Base-by-base conservation (phyloP, 116 monocot genomes). In the Cymodocea nodosa region DNA sequence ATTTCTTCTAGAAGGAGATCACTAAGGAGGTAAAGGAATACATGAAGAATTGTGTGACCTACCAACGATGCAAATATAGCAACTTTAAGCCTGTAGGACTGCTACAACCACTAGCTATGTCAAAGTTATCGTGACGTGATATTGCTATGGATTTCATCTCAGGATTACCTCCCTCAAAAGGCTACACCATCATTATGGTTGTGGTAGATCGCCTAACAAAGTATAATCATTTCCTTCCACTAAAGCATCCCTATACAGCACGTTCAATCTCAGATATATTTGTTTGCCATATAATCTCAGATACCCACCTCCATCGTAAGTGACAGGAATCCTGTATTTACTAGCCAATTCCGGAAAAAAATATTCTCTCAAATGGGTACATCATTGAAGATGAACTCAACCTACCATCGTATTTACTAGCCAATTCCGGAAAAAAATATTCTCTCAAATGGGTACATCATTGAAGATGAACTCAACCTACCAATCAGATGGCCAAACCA, bases 121-220 rank as follows among this genome's bases (percentile, higher is more conserved):
- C 56, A 7, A 10, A 67, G 0, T 4, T 49, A n/a, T 30, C 51
- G 12, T 67, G 66, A 66, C 24, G 56, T 2, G 50, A 66, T 49
- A 60, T 74, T 13, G 66, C 57, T 30, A 58, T 74, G 55, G 66
- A 74, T 19, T 74, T 74, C 35, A 67, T 74, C 0, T 50, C 59
- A 24, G 56, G 58, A 4, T 20, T 74, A 0, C 58, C 73, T 6
- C 0, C 15, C 0, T 66, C 57, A 1, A 15, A 74, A 13, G 23
- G 50, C 0, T 16, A n/a, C 4, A 17, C 23, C 4, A 13, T 25
- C 6, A 68, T 67, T 10, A 11, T 59, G 1, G 67, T 60, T 2
- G 52, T 61, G 0, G 25, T 74, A 0, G 67, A 60, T 34, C 15
- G 50, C 17, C 23, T 74, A 18, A 48, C 67, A 25, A 74, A 74